These are phyloP conservation scores for Yamadazyma spencermartinsiae DNA, from an alignment of 1,139 yeast genomes.

Conservation along the genomic window DNA sequence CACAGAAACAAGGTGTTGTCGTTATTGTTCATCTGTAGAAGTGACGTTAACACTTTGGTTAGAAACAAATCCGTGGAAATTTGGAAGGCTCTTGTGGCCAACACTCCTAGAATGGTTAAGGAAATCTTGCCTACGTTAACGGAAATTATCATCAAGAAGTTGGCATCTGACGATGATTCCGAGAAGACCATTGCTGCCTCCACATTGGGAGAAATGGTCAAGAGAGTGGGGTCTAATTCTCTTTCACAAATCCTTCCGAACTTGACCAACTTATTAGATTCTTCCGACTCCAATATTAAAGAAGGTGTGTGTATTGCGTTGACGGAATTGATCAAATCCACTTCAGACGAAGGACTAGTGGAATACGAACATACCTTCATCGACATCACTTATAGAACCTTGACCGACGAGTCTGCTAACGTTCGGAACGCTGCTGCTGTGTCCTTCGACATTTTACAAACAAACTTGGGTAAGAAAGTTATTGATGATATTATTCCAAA, in stretches of 20 bases:
- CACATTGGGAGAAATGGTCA: slow-evolving; percentile 91
- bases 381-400: slow-evolving; percentile 72
- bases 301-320: slow-evolving; percentile 97
- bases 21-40: slow-evolving; percentile 85
- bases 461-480: slow-evolving; percentile 77
- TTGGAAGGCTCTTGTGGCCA: slow-evolving; percentile 95
- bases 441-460: slow-evolving; percentile 86
- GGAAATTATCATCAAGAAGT: slow-evolving; percentile 71
- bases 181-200: slow-evolving; percentile 90
- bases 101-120: slow-evolving; percentile 94
- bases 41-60: slow-evolving; percentile 85
- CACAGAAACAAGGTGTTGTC: slow-evolving; percentile 88
- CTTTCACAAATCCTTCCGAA: slow-evolving; percentile 84
- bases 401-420: slow-evolving; percentile 68
- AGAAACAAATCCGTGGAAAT: slow-evolving; percentile 92
- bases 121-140: slow-evolving; percentile 88
- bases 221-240: slow-evolving; percentile 91
- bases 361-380: slow-evolving; percentile 72
- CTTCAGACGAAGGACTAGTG: slow-evolving; percentile 60
- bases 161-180: slow-evolving; percentile 77
- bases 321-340: slow-evolving; percentile 78
- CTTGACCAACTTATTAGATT: slow-evolving; percentile 62
- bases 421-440: slow-evolving; percentile 92
- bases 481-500: slow-evolving; percentile 88
- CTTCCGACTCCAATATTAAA: slow-evolving; percentile 73